Conservation (phyloP, 2,329 filamentous ascomycete species). For the Thielaviopsis punctulata region DNA sequence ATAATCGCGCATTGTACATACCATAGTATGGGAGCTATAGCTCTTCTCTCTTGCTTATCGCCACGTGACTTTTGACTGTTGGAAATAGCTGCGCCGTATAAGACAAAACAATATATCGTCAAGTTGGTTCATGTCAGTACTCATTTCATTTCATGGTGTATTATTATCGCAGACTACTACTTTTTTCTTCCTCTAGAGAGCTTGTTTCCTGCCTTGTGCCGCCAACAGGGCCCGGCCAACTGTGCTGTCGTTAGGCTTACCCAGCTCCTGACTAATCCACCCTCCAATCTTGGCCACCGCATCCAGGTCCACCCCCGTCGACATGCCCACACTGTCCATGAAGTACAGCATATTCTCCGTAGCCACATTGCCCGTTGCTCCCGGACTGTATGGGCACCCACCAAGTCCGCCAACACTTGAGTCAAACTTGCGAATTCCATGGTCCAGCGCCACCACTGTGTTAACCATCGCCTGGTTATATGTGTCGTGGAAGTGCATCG, state of each 20-base stretch:
- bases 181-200: background rate
- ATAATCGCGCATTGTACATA: background rate
- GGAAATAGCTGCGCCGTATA: background rate
- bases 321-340: conserved; percentile 54
- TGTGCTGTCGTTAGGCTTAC: conserved; percentile 44
- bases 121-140: no score
- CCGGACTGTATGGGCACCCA: conserved; percentile 71
- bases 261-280: conserved; percentile 52
- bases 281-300: conserved; percentile 49
- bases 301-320: conserved; percentile 55
- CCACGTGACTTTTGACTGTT: background rate
- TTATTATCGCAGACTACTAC: background rate
- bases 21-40: background rate
- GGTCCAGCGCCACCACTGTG: conserved; percentile 56
- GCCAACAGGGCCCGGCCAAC: conserved; percentile 50
- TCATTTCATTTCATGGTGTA: background rate
- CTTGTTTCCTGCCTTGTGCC: conserved; percentile 19
- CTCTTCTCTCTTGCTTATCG: background rate
- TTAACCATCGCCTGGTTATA: conserved; percentile 78
- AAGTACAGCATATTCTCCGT: conserved; percentile 75
- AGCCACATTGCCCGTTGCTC: conserved; percentile 71
- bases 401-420: conserved; percentile 64
- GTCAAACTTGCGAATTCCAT: conserved; percentile 66
- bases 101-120: background rate
- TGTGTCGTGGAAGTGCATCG: conserved; percentile 80